Percentiles rank a stretch among this genome's conserved stretches.
Evolutionary conservation across 441 rosid species (phyloP).

Genomic region (Croton laevigatus): DNA sequence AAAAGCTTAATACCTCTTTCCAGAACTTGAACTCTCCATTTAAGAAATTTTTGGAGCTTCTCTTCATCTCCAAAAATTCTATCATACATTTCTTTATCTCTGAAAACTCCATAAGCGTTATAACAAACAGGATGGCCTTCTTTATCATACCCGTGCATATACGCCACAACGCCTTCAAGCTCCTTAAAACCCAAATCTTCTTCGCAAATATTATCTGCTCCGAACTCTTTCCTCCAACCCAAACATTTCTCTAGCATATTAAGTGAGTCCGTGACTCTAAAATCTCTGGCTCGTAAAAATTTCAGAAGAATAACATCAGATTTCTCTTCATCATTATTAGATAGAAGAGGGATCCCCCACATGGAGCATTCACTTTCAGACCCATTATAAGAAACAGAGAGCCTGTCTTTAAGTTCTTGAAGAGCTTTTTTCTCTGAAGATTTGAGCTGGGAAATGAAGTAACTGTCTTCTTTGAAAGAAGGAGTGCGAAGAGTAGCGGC

Average conservation of each 20-base stretch:
- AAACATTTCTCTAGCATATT: slow-evolving; percentile 74
- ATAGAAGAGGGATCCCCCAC: slow-evolving; percentile 79
- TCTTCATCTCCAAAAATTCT: slow-evolving; percentile 86
- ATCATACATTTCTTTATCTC: slow-evolving; percentile 75
- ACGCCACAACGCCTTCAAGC: slow-evolving; percentile 77
- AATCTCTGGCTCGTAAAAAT: slow-evolving; percentile 90
- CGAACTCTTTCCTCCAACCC: slow-evolving; percentile 35
- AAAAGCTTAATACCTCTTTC: slow-evolving; percentile 74
- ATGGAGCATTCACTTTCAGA: slow-evolving; percentile 37
- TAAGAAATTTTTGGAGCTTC: slow-evolving; percentile 64
- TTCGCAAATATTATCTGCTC: slow-evolving; percentile 58
- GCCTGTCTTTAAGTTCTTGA: slow-evolving; percentile 64
- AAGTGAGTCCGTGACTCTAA: slow-evolving; percentile 60
- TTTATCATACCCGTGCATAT: slow-evolving; percentile 79
- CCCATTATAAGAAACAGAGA: slow-evolving; percentile 32
- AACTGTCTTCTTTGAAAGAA: slow-evolving; percentile 81
- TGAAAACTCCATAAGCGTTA: slow-evolving; percentile 84
- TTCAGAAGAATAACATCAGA: slow-evolving; percentile 84
- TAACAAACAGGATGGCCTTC: slow-evolving; percentile 94
- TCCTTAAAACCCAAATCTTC: slow-evolving; percentile 87
- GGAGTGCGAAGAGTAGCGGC: slow-evolving; percentile 63
- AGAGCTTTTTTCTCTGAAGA: slow-evolving; percentile 72
- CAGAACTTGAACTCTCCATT: slow-evolving; percentile 93
- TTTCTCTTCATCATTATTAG: slow-evolving; percentile 41
- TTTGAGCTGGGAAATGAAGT: slow-evolving; percentile 69